These are phyloP conservation scores for Naganishia antarctica DNA, from an alignment of 768 basidiomycete species.

Conservation along the genomic window DNA sequence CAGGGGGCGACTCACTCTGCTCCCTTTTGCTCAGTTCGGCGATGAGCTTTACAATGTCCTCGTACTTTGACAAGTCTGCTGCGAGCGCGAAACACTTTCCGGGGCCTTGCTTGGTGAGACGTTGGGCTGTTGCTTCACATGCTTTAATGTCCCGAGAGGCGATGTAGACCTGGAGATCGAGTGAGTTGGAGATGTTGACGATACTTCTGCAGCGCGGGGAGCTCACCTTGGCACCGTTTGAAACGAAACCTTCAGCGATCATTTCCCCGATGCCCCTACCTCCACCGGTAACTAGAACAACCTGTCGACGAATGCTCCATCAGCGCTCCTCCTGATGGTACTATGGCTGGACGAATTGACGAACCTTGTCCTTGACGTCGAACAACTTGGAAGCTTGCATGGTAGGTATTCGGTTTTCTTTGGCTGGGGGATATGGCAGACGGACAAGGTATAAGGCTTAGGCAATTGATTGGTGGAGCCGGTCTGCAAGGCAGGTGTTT, in stretches of 20 bases:
- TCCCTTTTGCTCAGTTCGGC: conserved; percentile 57
- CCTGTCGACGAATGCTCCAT: conserved; percentile 25
- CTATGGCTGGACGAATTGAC: background rate
- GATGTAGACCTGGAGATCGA: conserved; percentile 55
- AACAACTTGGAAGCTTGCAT: conserved; percentile 49
- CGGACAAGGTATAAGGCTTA: no score
- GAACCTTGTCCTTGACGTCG: conserved; percentile 53
- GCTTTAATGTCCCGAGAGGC: conserved; percentile 58
- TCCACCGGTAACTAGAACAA: conserved; percentile 63
- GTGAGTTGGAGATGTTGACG: background rate
- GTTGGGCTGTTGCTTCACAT: conserved; percentile 56
- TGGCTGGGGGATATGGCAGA: no score
- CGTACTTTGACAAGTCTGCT: conserved; percentile 57
- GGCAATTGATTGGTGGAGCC: no score
- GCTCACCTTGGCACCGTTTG: conserved; percentile 56
- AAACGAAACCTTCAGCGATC: conserved; percentile 63
- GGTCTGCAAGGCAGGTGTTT: no score
- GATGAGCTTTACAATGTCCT: conserved; percentile 58
- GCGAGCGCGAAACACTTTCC: conserved; percentile 58
- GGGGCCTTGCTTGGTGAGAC: conserved; percentile 57
- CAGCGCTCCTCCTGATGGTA: no score
- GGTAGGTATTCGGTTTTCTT: background rate
- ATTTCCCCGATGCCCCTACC: conserved; percentile 65
- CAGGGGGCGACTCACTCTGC: conserved; percentile 47
- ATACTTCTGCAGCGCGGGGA: conserved; percentile 1